phyloP scores from a whole-genome alignment of 108 stramenopile genomes.

The Parmales sp. region DNA sequence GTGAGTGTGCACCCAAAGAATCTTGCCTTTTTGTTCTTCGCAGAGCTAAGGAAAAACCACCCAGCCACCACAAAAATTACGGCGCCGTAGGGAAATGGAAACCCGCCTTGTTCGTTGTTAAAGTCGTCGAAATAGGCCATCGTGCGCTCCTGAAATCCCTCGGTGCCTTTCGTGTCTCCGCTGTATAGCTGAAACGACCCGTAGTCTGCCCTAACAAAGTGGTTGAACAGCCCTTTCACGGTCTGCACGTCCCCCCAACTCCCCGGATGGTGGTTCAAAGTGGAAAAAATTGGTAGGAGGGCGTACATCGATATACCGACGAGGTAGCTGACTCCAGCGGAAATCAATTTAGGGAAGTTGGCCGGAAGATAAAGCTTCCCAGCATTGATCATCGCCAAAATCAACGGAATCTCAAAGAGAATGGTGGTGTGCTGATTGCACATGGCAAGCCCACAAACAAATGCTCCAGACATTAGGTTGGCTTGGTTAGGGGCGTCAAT shows the following conservation, averaged over 20 bases:
- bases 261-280: slow-evolving; percentile 36
- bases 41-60: neutral
- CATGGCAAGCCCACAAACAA: slow-evolving; percentile 50
- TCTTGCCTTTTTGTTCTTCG: too few species aligned
- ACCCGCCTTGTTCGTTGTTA: slow-evolving; percentile 9
- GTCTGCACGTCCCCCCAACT: slow-evolving; percentile 60
- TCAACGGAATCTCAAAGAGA: slow-evolving; percentile 40
- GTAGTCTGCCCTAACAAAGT: slow-evolving; percentile 56
- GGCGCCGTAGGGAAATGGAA: neutral
- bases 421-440: slow-evolving; percentile 72
- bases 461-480: slow-evolving; percentile 32
- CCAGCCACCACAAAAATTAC: neutral
- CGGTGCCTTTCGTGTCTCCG: slow-evolving; percentile 24
- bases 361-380: neutral
- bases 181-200: slow-evolving; percentile 58
- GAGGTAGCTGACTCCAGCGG: slow-evolving; percentile 21
- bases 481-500: neutral
- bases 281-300: slow-evolving; percentile 37
- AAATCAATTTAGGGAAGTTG: neutral
- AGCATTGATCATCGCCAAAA: slow-evolving; percentile 12
- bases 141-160: slow-evolving; percentile 27
- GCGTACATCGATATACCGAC: slow-evolving; percentile 44
- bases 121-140: slow-evolving; percentile 24
- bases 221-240: slow-evolving; percentile 44
- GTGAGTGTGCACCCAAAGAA: slow-evolving; percentile 8